These are phyloP conservation scores for maize (Zea mays) DNA, from an alignment of 176 grass and related monocot genomes.

Conservation along the genomic window DNA sequence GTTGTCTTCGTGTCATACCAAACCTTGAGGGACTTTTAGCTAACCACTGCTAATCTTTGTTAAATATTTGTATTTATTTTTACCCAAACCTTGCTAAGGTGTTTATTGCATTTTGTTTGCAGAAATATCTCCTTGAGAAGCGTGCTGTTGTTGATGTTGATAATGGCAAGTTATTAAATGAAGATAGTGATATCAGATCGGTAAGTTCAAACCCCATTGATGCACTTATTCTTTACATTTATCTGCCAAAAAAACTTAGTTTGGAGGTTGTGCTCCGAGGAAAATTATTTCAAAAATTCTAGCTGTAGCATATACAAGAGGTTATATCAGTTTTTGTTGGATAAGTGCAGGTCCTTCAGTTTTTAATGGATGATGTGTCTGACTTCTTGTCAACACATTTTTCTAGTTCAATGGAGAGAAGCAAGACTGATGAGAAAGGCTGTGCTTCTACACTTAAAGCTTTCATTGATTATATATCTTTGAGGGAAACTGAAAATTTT, in stretches of 20 bases:
- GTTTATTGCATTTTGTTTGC: constrained; percentile 32
- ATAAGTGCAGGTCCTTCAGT: constrained; percentile 77
- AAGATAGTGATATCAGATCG: constrained; percentile 93
- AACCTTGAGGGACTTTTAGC: constrained; percentile 22
- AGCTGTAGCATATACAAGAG: constrained; percentile 28
- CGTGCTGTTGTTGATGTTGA: constrained; percentile 79
- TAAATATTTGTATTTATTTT: constrained; percentile 10
- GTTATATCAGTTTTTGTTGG: constrained; percentile 19
- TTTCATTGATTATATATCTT: constrained; percentile 79
- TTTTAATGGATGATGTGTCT: constrained; percentile 94
- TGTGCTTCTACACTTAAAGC: constrained; percentile 65
- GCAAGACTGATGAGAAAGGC: constrained; percentile 62
- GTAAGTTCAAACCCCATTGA: constrained; percentile 48
- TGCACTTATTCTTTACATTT: constrained; percentile 20
- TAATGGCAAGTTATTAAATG: constrained; percentile 83
- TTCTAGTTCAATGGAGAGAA: constrained; percentile 52
- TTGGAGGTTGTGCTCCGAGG: neutral
- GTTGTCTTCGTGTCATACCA: constrained; percentile 8
- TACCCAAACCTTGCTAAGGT: constrained; percentile 3
- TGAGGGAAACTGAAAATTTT: constrained; percentile 90
- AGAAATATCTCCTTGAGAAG: constrained; percentile 94
- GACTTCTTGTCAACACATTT: constrained; percentile 94
- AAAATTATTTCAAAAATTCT: constrained; percentile 29
- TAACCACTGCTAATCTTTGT: constrained; percentile 16
- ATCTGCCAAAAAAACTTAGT: constrained; percentile 17